Evolutionary conservation across 768 basidiomycete genomes (phyloP), one percentile per base, ranked within the genome.

Genomic region (Chlorophyllum brunneum): DNA sequence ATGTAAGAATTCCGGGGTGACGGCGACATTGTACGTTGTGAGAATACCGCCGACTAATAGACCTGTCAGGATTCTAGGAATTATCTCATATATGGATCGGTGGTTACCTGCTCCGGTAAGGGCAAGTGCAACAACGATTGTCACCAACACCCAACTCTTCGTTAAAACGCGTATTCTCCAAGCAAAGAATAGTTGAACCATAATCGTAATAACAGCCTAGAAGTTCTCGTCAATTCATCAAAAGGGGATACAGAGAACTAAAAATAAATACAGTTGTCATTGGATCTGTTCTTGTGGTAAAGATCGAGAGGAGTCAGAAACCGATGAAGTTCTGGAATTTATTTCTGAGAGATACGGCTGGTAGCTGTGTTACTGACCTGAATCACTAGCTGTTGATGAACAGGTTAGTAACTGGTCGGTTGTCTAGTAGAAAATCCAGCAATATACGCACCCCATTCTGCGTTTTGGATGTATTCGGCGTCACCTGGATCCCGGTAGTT

Each of bases 121-220:
- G 2, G 61, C 38, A 15, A 55, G 56, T 5, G 60, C 20, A 5
- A 57, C 42, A 9, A 66, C 55, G 22, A 64, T 7, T 8, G 23
- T 31, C 9, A 61, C 51, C 4, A 63, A 29, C 1, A 44, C 38
- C 48, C 54, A 56, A 41, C 55, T 67, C 5, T 48, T 54, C 16
- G 66, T 67, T 5, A 70, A 53, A 3, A 65, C 58, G 18, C 58
- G 57, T 34, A 70, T 56, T 22, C 67, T 60, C 68, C 66, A 70
- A 4, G 75, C 74, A 37, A 77, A 77, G 59, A 80, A 80, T 4
- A 72, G 54, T 47, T 80, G 77, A 7, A 78, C 76, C 7, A 70
- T 56, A 4, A 67, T 54, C 1, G 72, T 73, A 29, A 75, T 74
- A 46, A 79, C 66, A 2, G 70, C 76, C 78, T 78, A 18, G 29